These are phyloP conservation scores for Bertia moriformis DNA, from an alignment of 2,329 filamentous ascomycete species.

Conservation along the genomic window DNA sequence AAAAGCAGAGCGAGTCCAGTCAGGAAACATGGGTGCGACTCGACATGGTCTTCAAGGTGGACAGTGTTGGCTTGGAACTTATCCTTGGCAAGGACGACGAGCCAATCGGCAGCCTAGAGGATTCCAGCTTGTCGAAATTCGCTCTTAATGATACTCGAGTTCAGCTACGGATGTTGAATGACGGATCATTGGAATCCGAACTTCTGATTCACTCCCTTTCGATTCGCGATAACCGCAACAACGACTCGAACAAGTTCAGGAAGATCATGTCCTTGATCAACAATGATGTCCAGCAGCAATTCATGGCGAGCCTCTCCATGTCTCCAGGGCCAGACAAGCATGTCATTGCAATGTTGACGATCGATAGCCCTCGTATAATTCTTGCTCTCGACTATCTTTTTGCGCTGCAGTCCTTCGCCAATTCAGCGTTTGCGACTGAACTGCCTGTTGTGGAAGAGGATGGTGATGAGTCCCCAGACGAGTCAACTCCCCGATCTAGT, in stretches of 20 bases:
- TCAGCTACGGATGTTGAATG: slow-evolving; percentile 84
- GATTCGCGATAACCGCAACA: slow-evolving; percentile 77
- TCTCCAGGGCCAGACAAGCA: slow-evolving; percentile 69
- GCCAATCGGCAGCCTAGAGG: slow-evolving; percentile 58
- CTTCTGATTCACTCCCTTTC: slow-evolving; percentile 88
- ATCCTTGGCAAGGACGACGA: slow-evolving; percentile 61
- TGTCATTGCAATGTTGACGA: slow-evolving; percentile 78
- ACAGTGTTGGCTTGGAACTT: slow-evolving; percentile 76
- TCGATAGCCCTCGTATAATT: slow-evolving; percentile 89
- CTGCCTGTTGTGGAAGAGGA: slow-evolving; percentile 36
- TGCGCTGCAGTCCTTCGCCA: slow-evolving; percentile 71
- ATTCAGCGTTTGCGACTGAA: slow-evolving; percentile 54
- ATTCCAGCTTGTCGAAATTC: slow-evolving; percentile 80
- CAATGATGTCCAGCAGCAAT: slow-evolving; percentile 74
- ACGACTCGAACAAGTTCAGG: slow-evolving; percentile 85
- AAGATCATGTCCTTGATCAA: slow-evolving; percentile 98
- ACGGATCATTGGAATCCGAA: slow-evolving; percentile 82
- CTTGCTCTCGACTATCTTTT: slow-evolving; percentile 94
- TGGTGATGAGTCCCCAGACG: slow-evolving; percentile 35
- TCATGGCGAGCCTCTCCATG: slow-evolving; percentile 94
- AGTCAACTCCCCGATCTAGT: slow-evolving; percentile 35
- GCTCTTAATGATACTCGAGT: slow-evolving; percentile 83
- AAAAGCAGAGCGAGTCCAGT: slow-evolving; percentile 47
- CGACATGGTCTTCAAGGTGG: slow-evolving; percentile 78
- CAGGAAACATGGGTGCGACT: slow-evolving; percentile 78